Conservation (phyloP, 257 asterid species). For the Plantago ovata region DNA sequence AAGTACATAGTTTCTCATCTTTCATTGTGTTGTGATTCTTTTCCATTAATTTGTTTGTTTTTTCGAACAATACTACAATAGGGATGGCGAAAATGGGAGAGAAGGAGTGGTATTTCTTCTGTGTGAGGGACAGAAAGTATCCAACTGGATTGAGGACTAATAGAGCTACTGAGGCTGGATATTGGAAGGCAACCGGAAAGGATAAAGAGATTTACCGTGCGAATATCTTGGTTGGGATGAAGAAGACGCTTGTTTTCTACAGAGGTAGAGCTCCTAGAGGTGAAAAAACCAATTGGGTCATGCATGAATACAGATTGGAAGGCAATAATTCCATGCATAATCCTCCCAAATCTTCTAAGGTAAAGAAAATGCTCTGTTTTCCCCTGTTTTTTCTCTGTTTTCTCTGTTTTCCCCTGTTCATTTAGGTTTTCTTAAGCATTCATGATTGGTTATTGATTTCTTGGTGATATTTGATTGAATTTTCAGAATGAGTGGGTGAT, state of each 20-base stretch:
- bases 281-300: slow-evolving; percentile 65
- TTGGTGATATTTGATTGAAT: neutral
- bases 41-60: neutral
- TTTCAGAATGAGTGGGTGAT: slow-evolving; percentile 83
- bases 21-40: neutral
- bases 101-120: slow-evolving; percentile 74
- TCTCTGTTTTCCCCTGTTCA: neutral
- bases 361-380: slow-evolving; percentile 16
- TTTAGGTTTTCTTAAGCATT: too few species aligned
- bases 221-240: slow-evolving; percentile 60
- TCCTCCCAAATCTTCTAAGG: slow-evolving; percentile 44
- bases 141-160: slow-evolving; percentile 81
- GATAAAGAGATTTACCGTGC: slow-evolving; percentile 55
- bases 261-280: slow-evolving; percentile 76
- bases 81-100: slow-evolving; percentile 84
- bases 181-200: slow-evolving; percentile 84
- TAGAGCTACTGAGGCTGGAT: slow-evolving; percentile 69
- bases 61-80: slow-evolving; percentile 18
- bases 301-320: slow-evolving; percentile 73
- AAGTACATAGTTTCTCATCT: neutral
- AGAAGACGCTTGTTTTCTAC: slow-evolving; percentile 71
- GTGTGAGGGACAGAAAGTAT: slow-evolving; percentile 63
- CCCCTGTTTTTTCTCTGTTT: slow-evolving; percentile 33
- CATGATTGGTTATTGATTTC: too few species aligned
- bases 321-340: slow-evolving; percentile 37